These are phyloP conservation scores for Daldinia loculata DNA, from an alignment of 495 filamentous ascomycete genomes.

Conservation along the genomic window DNA sequence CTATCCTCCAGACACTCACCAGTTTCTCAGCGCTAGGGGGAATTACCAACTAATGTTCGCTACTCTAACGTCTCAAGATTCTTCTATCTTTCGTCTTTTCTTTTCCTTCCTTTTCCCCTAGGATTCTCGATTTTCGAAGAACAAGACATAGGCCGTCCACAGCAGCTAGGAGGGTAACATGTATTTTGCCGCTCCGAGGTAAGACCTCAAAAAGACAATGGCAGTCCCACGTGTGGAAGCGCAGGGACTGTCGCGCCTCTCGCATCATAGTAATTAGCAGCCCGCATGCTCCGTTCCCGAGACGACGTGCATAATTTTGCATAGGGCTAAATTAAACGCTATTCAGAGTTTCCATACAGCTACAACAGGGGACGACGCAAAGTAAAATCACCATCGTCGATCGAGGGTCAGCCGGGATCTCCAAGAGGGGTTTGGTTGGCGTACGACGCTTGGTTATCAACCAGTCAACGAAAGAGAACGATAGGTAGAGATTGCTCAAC, in stretches of 20 bases:
- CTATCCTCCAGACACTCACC: background rate
- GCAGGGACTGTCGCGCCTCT: background rate
- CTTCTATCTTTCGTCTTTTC: background rate
- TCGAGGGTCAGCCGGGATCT: background rate
- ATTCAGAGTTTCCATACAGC: background rate
- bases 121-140: background rate
- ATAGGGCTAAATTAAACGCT: background rate
- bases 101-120: background rate
- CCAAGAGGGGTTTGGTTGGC: background rate
- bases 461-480: background rate
- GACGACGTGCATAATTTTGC: background rate
- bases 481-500: background rate
- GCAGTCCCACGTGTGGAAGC: background rate
- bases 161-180: background rate
- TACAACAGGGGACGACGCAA: background rate
- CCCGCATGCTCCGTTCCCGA: conserved; percentile 1
- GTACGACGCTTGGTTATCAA: background rate
- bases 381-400: background rate
- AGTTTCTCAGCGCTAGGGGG: background rate
- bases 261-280: conserved; percentile 7
- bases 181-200: conserved; percentile 14
- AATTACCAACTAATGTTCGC: background rate
- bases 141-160: background rate
- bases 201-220: background rate
- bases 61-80: background rate